Evolutionary conservation across 176 grass and related monocot genomes (phyloP), one percentile per base, ranked within the genome.

Genomic region (Tillandsia fasciculata): DNA sequence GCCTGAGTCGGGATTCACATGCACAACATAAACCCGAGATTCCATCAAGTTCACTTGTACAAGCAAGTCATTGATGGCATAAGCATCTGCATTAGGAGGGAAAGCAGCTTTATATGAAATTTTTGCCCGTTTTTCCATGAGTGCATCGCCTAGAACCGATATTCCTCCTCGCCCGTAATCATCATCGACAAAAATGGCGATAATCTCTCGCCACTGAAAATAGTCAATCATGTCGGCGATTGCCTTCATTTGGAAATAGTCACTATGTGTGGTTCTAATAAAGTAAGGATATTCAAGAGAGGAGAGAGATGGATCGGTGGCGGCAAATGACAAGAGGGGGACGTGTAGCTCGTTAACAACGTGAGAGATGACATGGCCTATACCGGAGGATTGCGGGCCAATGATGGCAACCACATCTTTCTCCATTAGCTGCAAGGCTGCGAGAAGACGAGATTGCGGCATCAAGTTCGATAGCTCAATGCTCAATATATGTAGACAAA

Each of bases 211-310:
- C 90, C 90, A 94, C 33, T 89, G 80, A 72, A 68, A 86, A 48
- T 83, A 86, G 57, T 94, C 80, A 77, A 94, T 77, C 74, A 94
- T 84, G 52, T 84, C 88, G 26, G 83, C 86, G 71, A 94, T 59
- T 6, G 90, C 90, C 50, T 78, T 74, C 90, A 94, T 94, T 73
- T 94, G 86, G 76, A 89, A 89, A n/a, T 84, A 83, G 80, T 94
- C 90, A 67, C 80, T 89, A 58, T 70, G 70, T 67, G 86, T 77
- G 54, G 64, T 83, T 66, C 90, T 85, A 71, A 94, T 29, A 69
- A 94, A 94, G 75, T 89, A 93, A 69, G 90, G 80, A 73, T 79
- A 94, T 71, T 94, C 90, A 3, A 74, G 77, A 71, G 86, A 76
- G 48, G 90, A 84, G 26, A 94, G 86, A 51, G 78, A 82, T 67